phyloP scores from a whole-genome alignment of 768 basidiomycete species.

The Omphalotus guepiniiformis region DNA sequence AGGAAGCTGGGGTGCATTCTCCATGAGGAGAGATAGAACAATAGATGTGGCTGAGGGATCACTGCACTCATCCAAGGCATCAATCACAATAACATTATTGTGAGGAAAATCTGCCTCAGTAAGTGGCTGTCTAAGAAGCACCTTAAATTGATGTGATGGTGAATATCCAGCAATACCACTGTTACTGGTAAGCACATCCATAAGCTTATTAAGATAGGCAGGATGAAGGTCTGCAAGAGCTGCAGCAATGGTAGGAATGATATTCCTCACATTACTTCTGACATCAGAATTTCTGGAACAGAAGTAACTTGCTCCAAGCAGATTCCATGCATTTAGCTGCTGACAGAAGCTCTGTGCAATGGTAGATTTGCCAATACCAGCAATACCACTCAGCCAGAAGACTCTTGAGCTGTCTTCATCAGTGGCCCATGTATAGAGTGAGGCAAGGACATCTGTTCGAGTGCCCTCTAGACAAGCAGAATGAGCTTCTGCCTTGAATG shows the following conservation, averaged over 20 bases:
- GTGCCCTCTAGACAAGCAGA: no score
- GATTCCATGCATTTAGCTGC: conserved; percentile 32
- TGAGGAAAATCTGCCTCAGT: no score
- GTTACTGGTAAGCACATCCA: background rate
- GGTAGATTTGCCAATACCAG: conserved; percentile 21
- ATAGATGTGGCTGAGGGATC: background rate
- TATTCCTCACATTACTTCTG: no score
- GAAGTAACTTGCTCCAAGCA: conserved; percentile 35
- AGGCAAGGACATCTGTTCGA: no score
- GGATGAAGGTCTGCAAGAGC: background rate
- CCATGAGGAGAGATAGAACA: background rate
- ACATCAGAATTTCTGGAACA: conserved; percentile 6
- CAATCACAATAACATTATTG: no score
- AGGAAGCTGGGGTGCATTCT: background rate
- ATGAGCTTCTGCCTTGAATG: no score
- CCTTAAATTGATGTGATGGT: background rate
- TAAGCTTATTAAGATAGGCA: background rate
- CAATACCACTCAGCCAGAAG: no score
- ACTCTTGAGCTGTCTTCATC: background rate
- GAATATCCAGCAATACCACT: background rate
- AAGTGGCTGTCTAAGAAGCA: background rate
- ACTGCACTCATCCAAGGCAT: background rate
- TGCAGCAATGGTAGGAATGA: no score
- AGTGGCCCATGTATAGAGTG: background rate
- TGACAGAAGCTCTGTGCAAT: no score